phyloP scores from a whole-genome alignment of 75 land plant species.

The Ceratopteris richardii region DNA sequence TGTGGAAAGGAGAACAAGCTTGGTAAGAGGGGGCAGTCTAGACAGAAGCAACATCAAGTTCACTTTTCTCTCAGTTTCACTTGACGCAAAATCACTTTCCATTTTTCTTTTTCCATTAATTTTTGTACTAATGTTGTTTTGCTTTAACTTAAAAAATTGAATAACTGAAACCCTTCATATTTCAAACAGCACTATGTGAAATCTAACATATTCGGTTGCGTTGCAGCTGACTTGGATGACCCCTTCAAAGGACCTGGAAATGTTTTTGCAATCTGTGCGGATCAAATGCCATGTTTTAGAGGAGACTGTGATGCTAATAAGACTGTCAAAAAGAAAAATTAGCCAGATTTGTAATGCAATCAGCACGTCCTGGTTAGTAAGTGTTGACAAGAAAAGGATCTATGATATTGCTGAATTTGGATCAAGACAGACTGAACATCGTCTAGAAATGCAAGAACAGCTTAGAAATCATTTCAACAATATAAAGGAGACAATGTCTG shows the following conservation, averaged over 20 bases:
- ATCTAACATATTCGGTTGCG: no score
- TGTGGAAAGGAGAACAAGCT: no score
- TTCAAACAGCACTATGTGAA: no score
- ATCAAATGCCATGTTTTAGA: constrained; percentile 21
- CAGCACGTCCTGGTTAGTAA: constrained; percentile 13
- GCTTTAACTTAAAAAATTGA: no score
- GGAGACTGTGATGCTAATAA: constrained; percentile 17
- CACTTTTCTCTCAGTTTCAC: no score
- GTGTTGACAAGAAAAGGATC: constrained; percentile 22
- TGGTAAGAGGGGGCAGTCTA: no score
- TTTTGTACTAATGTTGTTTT: no score
- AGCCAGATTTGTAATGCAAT: constrained; percentile 14
- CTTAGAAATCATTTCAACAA: constrained; percentile 8
- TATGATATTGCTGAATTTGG: constrained; percentile 27
- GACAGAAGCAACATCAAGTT: no score
- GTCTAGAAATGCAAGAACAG: constrained; percentile 12
- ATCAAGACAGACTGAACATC: constrained; percentile 19
- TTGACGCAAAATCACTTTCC: no score
- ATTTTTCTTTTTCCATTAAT: no score
- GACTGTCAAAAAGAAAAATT: constrained; percentile 16
- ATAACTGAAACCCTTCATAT: no score
- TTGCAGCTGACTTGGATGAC: constrained; percentile 22
- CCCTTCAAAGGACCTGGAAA: constrained; percentile 10
- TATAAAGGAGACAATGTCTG: constrained; percentile 18
- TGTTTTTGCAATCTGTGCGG: constrained; percentile 18